Conservation (phyloP, 2,329 filamentous ascomycete genomes). For the Pestalotiopsis sp. region DNA sequence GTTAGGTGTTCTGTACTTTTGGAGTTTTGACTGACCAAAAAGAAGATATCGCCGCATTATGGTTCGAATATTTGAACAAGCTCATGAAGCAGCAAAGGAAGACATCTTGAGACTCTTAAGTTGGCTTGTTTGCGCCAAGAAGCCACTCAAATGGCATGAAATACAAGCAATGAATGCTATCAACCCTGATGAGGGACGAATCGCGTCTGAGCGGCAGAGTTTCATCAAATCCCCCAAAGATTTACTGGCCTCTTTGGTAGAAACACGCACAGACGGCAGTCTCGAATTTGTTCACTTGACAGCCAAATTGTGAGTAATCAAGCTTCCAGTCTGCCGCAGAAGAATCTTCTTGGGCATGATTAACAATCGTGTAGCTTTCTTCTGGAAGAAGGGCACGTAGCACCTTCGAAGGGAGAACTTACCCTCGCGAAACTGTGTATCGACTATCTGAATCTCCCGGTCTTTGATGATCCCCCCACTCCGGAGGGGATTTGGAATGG, state of each 20-base stretch:
- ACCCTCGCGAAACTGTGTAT: conserved; percentile 14
- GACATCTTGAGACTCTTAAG: conserved; percentile 31
- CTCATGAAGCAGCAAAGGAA: conserved; percentile 3
- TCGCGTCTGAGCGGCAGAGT: conserved; percentile 30
- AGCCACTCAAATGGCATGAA: conserved; percentile 41
- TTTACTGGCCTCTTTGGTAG: conserved; percentile 38
- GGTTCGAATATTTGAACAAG: neutral
- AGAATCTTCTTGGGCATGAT: neutral
- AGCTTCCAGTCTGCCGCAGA: neutral
- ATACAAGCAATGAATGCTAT: conserved; percentile 41
- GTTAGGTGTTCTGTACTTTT: neutral
- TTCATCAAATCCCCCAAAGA: conserved; percentile 32
- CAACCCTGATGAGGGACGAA: conserved; percentile 24
- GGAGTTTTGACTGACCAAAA: neutral
- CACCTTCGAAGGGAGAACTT: conserved; percentile 22
- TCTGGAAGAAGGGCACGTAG: neutral
- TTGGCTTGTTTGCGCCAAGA: conserved; percentile 40
- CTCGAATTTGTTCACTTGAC: conserved; percentile 40
- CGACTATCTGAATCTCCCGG: conserved; percentile 9
- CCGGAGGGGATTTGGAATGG: neutral
- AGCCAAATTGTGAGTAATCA: conserved; percentile 24
- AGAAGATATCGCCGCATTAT: neutral
- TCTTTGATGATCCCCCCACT: neutral
- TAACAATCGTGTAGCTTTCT: neutral
- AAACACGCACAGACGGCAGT: conserved; percentile 26